Percentiles rank a stretch among this genome's conserved stretches.
Evolutionary conservation across 2,329 filamentous ascomycete species (phyloP).

Genomic region (Knoxdaviesia capensis): DNA sequence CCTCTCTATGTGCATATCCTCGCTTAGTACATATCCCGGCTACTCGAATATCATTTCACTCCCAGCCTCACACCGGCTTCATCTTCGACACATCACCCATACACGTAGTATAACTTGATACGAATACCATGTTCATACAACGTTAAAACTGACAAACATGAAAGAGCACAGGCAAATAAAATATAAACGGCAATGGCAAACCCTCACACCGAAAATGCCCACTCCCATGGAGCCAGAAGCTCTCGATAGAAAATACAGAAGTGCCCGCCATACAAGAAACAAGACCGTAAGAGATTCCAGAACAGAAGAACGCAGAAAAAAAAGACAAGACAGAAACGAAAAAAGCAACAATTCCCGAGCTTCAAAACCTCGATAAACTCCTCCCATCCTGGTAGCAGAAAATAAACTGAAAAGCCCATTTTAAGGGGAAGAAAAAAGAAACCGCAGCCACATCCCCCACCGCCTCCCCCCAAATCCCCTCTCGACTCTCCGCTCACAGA

Average conservation of each 20-base stretch:
- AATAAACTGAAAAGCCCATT: neutral
- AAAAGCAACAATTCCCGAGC: neutral
- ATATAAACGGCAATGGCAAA: no score
- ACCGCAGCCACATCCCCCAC: neutral
- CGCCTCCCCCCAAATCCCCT: neutral
- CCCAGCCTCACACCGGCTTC: no score
- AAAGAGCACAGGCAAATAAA: no score
- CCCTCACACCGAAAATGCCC: no score
- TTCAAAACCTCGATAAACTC: neutral
- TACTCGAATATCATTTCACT: no score
- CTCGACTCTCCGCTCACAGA: conserved; percentile 30
- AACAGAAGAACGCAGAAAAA: neutral
- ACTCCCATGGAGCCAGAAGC: no score
- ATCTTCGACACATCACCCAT: no score
- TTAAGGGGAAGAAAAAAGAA: conserved; percentile 3
- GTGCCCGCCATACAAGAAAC: neutral
- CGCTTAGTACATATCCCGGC: no score
- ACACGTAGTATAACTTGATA: no score
- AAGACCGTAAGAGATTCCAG: neutral
- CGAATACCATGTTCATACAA: no score
- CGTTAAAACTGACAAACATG: no score
- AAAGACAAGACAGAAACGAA: neutral
- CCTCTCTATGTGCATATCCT: no score
- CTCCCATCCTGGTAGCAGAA: neutral
- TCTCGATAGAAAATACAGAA: neutral